These are phyloP conservation scores for Ceratocystis papillata DNA, from an alignment of 2,329 filamentous ascomycete species.

Conservation along the genomic window DNA sequence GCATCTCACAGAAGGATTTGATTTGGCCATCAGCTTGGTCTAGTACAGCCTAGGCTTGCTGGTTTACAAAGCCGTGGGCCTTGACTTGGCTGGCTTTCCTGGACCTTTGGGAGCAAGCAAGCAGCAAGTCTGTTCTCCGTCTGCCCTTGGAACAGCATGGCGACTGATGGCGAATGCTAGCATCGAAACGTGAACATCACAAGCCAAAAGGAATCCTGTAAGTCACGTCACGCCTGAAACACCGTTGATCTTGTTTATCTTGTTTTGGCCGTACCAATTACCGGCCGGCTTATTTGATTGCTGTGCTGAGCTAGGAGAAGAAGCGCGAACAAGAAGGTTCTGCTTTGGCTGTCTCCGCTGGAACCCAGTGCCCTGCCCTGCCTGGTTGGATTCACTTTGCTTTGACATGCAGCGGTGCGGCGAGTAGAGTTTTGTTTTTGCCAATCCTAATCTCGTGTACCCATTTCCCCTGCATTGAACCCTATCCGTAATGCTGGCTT, in stretches of 20 bases:
- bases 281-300: not conserved
- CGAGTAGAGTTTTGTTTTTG: slow-evolving; percentile 10
- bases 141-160: not conserved
- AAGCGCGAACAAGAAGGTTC: not conserved
- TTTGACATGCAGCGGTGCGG: slow-evolving; percentile 2
- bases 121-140: no score
- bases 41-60: not conserved
- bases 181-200: not conserved
- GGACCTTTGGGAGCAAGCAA: no score
- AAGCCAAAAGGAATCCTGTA: not conserved
- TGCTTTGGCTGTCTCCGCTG: not conserved
- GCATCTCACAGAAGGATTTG: not conserved
- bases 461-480: slow-evolving; percentile 1
- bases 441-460: slow-evolving; percentile 7
- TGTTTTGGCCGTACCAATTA: not conserved
- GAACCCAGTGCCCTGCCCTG: not conserved
- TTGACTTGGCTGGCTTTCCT: no score
- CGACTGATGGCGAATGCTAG: not conserved
- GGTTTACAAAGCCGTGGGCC: no score
- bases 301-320: not conserved
- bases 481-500: not conserved
- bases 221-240: not conserved
- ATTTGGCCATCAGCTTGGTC: not conserved
- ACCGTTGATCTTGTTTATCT: slow-evolving; percentile 6
- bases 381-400: not conserved